These are phyloP conservation scores for Usnea hakonensis DNA, from an alignment of 495 filamentous ascomycete genomes.

Conservation along the genomic window DNA sequence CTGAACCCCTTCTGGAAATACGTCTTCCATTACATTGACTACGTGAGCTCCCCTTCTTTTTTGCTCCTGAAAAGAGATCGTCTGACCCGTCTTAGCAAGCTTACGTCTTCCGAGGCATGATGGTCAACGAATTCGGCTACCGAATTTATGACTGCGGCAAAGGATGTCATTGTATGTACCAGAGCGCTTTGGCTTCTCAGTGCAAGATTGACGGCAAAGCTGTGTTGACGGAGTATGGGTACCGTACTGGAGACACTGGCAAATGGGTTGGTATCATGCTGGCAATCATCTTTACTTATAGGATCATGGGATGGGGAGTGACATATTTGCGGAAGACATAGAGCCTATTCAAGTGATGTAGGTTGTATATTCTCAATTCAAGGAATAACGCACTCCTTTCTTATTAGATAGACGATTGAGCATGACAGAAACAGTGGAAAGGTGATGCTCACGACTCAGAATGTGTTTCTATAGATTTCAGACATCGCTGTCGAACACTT, in stretches of 20 bases:
- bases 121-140: constrained; percentile 72
- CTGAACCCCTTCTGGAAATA: constrained; percentile 80
- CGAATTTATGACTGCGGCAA: constrained; percentile 51
- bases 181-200: constrained; percentile 49
- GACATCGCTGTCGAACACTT: no score
- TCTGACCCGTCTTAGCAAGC: constrained; percentile 23
- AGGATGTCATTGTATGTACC: constrained; percentile 62
- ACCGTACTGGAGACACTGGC: constrained; percentile 51
- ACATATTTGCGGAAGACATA: background rate
- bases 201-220: constrained; percentile 61
- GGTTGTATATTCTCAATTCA: background rate
- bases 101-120: constrained; percentile 85
- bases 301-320: constrained; percentile 41
- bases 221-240: constrained; percentile 61
- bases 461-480: no score
- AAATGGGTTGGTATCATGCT: constrained; percentile 71
- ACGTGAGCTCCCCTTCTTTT: constrained; percentile 24
- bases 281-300: constrained; percentile 62
- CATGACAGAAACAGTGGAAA: no score
- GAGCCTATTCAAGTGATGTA: background rate
- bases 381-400: background rate
- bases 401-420: background rate
- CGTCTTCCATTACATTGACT: constrained; percentile 78
- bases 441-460: no score
- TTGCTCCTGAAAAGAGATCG: constrained; percentile 15